Evolutionary conservation across 257 asterid species (phyloP).

Genomic region (Paraleonurus japonicus): DNA sequence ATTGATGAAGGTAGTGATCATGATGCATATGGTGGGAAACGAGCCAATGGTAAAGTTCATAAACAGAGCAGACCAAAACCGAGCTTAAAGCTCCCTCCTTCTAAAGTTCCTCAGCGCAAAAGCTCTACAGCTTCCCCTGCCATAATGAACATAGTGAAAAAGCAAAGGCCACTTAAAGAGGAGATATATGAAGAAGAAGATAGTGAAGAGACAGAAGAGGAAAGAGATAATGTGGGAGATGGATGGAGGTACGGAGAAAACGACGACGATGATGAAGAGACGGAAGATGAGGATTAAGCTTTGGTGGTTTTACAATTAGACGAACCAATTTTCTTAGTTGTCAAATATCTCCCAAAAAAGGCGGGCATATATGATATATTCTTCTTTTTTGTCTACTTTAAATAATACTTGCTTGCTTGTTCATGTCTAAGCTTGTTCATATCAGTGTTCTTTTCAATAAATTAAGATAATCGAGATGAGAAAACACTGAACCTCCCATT

Average conservation of each 20-base stretch:
- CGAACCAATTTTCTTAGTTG: neutral
- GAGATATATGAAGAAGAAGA: conserved; percentile 71
- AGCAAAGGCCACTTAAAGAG: conserved; percentile 60
- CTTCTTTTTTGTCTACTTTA: neutral
- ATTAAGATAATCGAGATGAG: neutral
- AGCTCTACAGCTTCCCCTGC: conserved; percentile 48
- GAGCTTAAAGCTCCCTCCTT: conserved; percentile 64
- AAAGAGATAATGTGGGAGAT: conserved; percentile 63
- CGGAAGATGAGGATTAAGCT: conserved; percentile 78
- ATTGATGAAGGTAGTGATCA: conserved; percentile 86
- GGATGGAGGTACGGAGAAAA: conserved; percentile 74
- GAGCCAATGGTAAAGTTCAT: conserved; percentile 49
- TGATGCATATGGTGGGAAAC: conserved; percentile 57
- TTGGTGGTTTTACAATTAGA: neutral
- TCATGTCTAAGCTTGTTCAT: neutral
- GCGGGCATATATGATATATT: neutral
- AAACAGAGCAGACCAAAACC: conserved; percentile 82
- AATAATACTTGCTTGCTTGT: neutral
- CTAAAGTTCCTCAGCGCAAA: conserved; percentile 70
- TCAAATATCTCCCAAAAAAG: neutral
- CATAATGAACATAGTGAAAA: conserved; percentile 49
- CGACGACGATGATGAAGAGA: conserved; percentile 94
- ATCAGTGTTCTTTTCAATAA: neutral
- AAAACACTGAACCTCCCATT: neutral
- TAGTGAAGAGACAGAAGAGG: conserved; percentile 99